phyloP scores from a whole-genome alignment of 768 basidiomycete genomes.

The Auriscalpium orientale region DNA sequence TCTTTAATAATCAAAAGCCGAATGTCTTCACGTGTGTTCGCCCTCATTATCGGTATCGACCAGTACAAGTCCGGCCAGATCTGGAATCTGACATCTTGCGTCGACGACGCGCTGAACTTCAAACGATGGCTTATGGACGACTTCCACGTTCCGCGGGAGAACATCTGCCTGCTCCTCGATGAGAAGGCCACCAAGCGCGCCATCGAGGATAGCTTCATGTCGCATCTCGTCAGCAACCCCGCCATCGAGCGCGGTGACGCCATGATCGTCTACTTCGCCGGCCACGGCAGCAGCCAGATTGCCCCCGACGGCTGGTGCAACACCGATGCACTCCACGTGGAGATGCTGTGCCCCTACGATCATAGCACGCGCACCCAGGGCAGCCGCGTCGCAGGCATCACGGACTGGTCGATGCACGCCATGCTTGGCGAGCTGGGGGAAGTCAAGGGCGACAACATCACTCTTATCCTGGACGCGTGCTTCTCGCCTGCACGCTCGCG shows the following conservation, averaged over 20 bases:
- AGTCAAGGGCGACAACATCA: slow-evolving; percentile 63
- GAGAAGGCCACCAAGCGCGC: slow-evolving; percentile 50
- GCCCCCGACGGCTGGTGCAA: slow-evolving; percentile 59
- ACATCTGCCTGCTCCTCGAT: slow-evolving; percentile 51
- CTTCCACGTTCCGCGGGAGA: slow-evolving; percentile 49
- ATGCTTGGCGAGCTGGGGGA: slow-evolving; percentile 50
- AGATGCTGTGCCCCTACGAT: slow-evolving; percentile 62
- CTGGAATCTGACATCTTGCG: slow-evolving; percentile 62
- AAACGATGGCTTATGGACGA: slow-evolving; percentile 49
- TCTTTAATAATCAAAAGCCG: not conserved
- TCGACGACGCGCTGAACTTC: slow-evolving; percentile 54
- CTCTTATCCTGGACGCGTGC: slow-evolving; percentile 59
- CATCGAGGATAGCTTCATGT: slow-evolving; percentile 55
- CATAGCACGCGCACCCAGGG: slow-evolving; percentile 43
- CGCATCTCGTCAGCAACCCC: slow-evolving; percentile 56
- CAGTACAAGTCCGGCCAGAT: slow-evolving; percentile 51
- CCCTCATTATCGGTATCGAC: slow-evolving; percentile 63
- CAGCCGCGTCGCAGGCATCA: slow-evolving; percentile 53
- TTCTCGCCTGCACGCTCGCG: slow-evolving; percentile 39
- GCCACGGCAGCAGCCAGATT: slow-evolving; percentile 54
- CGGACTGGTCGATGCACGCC: slow-evolving; percentile 56
- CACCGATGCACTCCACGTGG: slow-evolving; percentile 33
- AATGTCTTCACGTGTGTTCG: slow-evolving; percentile 48
- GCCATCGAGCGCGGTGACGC: slow-evolving; percentile 55
- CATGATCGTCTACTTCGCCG: slow-evolving; percentile 63